These are phyloP conservation scores for Delphinella strobiligena DNA, from an alignment of 2,329 filamentous ascomycete genomes.

Conservation along the genomic window DNA sequence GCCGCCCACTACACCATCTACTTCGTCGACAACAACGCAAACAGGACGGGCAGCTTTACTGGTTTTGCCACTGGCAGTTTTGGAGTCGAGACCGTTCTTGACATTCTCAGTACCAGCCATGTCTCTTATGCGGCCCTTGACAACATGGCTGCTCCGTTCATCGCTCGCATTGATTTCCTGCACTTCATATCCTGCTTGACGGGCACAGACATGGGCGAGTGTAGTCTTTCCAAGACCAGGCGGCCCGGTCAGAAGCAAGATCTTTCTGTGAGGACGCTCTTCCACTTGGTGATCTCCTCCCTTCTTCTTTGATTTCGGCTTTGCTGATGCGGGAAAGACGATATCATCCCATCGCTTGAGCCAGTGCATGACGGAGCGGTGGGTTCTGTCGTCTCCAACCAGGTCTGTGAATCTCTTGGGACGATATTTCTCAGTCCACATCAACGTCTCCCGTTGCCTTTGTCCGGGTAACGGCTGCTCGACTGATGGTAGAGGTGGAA, in stretches of 20 bases:
- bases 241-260: constrained; percentile 79
- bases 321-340: constrained; percentile 70
- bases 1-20: constrained; percentile 83
- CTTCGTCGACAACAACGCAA: constrained; percentile 91
- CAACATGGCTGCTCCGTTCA: constrained; percentile 78
- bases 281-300: constrained; percentile 38
- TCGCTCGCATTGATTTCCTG: constrained; percentile 98
- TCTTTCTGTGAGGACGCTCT: constrained; percentile 72
- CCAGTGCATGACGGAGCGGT: constrained; percentile 82
- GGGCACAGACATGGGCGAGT: constrained; percentile 87
- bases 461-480: constrained; percentile 20
- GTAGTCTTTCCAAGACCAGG: constrained; percentile 95
- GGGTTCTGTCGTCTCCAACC: constrained; percentile 87
- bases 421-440: constrained; percentile 98
- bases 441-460: constrained; percentile 33
- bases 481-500: constrained; percentile 25
- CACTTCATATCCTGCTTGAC: constrained; percentile 89
- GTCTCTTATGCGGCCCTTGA: constrained; percentile 81
- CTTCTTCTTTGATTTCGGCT: constrained; percentile 40
- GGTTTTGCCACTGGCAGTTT: constrained; percentile 40
- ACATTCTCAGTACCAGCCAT: constrained; percentile 92
- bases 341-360: constrained; percentile 87
- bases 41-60: constrained; percentile 72
- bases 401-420: constrained; percentile 85
- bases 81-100: constrained; percentile 49